Evolutionary conservation across 1,139 yeast genomes (phyloP), one percentile per base, ranked within the genome.

Genomic region (Blastobotrys aristatus): DNA sequence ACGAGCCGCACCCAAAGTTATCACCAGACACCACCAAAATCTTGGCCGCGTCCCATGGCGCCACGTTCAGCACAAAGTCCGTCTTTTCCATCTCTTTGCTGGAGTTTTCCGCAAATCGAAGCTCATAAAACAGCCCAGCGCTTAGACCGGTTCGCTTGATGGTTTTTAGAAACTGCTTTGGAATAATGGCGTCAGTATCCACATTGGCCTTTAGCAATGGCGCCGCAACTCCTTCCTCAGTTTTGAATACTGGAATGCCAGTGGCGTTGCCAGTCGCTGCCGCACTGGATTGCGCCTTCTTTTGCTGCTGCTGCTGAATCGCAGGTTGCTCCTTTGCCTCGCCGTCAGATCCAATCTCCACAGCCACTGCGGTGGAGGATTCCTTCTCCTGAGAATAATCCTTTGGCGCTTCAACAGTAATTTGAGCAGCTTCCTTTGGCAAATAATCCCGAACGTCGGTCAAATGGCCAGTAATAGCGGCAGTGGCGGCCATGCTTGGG

Each of bases 401-500:
- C 44, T 77, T 76, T 55, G 82, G 69, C 8, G 71, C 65, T 52
- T 77, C 80, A 50, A 88, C 70, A 21, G 73, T 65, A 51, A 88
- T 72, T 50, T 79, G 70, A 49, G 95, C 82, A 55, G 77, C 77
- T 57, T 80, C 86, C 50, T 72, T 68, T 56, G 78, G 84, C 52
- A 80, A 74, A 66, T 77, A 87, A 52, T 85, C 84, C 69, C 97
- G 83, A 57, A 89, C 90, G 66, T 92, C 98, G 43, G 86, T 78
- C 63, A 92, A 83, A 64, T 83, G 90, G 57, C 98, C 98, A 51
- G 79, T 79, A 56, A 92, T 83, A 59, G 94, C 97, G 29, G 98
- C 97, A 32, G 97, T 97, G 20, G 98, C 98, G 43, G 98, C 97
- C 98, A 92, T 92, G 30, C 96, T 96, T 32, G 98, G 98, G 14